Evolutionary conservation across 208 protist species (phyloP).

Genomic region (Phytomonas serpens): DNA sequence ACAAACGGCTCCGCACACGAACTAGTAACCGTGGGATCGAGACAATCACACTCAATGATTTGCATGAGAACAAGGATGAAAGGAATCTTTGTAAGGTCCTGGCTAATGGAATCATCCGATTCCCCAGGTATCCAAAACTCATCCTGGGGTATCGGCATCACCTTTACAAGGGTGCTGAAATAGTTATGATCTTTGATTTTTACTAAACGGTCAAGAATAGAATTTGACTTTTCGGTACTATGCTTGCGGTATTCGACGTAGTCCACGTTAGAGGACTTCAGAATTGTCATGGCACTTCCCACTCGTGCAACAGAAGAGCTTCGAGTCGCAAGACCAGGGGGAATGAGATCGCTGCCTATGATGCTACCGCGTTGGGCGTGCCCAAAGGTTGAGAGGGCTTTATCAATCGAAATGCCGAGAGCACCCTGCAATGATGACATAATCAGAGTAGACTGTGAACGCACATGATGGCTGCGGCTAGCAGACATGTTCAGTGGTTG

Average conservation of each 20-base stretch:
- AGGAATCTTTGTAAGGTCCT: slow-evolving; percentile 13
- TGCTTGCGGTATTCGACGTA: slow-evolving; percentile 62
- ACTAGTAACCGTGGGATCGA: slow-evolving; percentile 22
- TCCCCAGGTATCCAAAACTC: slow-evolving; percentile 54
- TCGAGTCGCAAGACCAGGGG: slow-evolving; percentile 11
- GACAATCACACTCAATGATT: slow-evolving; percentile 43
- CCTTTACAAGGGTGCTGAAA: slow-evolving; percentile 67
- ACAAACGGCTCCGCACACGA: slow-evolving; percentile 40
- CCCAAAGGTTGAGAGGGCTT: background rate
- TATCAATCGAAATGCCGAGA: background rate
- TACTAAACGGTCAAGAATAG: slow-evolving; percentile 79
- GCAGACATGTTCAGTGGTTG: background rate
- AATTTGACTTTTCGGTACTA: slow-evolving; percentile 41
- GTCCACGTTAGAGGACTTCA: slow-evolving; percentile 60
- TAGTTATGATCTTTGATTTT: slow-evolving; percentile 85
- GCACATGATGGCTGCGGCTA: background rate
- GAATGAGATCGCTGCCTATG: slow-evolving; percentile 17
- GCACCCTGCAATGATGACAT: background rate
- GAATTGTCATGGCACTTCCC: slow-evolving; percentile 26
- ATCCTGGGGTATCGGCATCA: slow-evolving; percentile 52
- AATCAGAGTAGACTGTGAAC: background rate
- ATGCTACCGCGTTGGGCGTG: slow-evolving; percentile 1
- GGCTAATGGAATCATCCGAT: slow-evolving; percentile 16
- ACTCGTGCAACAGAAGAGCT: slow-evolving; percentile 22
- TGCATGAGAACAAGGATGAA: slow-evolving; percentile 77